Conservation (phyloP, 768 basidiomycete species). For the Suillus variegatus region DNA sequence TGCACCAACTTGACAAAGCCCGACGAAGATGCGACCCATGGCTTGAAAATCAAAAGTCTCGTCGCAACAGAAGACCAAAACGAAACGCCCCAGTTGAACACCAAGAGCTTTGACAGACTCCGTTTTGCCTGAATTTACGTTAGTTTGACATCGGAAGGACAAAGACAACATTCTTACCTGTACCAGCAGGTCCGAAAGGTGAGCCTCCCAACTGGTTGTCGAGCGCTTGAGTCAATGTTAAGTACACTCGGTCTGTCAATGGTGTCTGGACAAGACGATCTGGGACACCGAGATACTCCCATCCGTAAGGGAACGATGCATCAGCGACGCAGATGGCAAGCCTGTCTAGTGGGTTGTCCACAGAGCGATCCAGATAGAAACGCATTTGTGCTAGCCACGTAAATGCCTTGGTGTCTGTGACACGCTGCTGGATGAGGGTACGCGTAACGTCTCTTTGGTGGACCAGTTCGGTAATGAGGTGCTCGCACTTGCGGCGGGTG, state of each 20-base stretch:
- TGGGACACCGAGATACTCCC: conserved; percentile 97
- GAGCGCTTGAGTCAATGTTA: conserved; percentile 94
- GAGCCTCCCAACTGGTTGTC: conserved; percentile 95
- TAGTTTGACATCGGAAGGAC: conserved; percentile 8
- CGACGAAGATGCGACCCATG: conserved; percentile 99
- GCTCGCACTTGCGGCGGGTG: conserved; percentile 97
- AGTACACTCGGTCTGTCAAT: conserved; percentile 93
- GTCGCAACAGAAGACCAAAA: conserved; percentile 99
- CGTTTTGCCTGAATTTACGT: conserved; percentile 73
- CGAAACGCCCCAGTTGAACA: conserved; percentile 95
- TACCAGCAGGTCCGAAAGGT: conserved; percentile 98
- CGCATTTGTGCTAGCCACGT: conserved; percentile 99
- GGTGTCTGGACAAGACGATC: conserved; percentile 98
- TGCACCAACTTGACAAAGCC: conserved; percentile 97
- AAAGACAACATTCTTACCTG: conserved; percentile 51
- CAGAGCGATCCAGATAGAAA: conserved; percentile 79
- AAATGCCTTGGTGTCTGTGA: conserved; percentile 71
- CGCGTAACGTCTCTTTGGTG: conserved; percentile 97
- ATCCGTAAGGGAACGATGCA: conserved; percentile 94
- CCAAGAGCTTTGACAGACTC: conserved; percentile 99
- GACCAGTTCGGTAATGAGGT: conserved; percentile 97
- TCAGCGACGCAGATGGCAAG: conserved; percentile 85
- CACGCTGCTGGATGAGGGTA: conserved; percentile 64
- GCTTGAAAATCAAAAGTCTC: conserved; percentile 99
- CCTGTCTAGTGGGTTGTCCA: conserved; percentile 79